Conservation (phyloP, 345 rosid species). For the Pelargonium nanum region DNA sequence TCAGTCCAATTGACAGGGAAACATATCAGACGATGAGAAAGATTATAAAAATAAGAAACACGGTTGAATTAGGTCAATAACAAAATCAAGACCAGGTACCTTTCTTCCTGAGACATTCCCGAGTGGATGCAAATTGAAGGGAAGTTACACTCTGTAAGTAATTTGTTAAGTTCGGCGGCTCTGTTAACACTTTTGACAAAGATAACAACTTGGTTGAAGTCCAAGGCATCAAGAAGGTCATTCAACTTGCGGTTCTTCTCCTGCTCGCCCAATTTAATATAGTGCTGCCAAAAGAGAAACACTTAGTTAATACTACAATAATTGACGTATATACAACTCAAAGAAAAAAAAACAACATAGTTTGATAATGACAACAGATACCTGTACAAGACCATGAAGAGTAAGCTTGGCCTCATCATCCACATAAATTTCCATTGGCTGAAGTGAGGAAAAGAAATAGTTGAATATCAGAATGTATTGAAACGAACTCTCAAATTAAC, state of each 20-base stretch:
- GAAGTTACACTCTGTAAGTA: slow-evolving; percentile 88
- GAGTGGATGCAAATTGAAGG: slow-evolving; percentile 99
- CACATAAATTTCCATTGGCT: slow-evolving; percentile 99
- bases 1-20: too few species aligned
- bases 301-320: background rate
- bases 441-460: slow-evolving; percentile 75
- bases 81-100: slow-evolving; percentile 26
- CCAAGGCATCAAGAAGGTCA: slow-evolving; percentile 95
- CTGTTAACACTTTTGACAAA: slow-evolving; percentile 95
- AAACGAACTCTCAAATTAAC: background rate
- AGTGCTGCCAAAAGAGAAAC: slow-evolving; percentile 51
- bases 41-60: too few species aligned
- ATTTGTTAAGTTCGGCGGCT: slow-evolving; percentile 89
- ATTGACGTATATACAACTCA: background rate
- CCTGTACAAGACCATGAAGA: slow-evolving; percentile 99
- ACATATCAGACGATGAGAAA: too few species aligned
- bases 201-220: slow-evolving; percentile 95
- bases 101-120: slow-evolving; percentile 98
- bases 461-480: background rate
- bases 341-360: background rate
- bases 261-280: slow-evolving; percentile 85
- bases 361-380: slow-evolving; percentile 9
- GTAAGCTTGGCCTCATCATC: slow-evolving; percentile 98
- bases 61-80: too few species aligned
- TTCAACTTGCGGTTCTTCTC: slow-evolving; percentile 97